Evolutionary conservation across 139 green algal genomes (phyloP), one percentile per base, ranked within the genome.

Genomic region (Chlorella sp.): DNA sequence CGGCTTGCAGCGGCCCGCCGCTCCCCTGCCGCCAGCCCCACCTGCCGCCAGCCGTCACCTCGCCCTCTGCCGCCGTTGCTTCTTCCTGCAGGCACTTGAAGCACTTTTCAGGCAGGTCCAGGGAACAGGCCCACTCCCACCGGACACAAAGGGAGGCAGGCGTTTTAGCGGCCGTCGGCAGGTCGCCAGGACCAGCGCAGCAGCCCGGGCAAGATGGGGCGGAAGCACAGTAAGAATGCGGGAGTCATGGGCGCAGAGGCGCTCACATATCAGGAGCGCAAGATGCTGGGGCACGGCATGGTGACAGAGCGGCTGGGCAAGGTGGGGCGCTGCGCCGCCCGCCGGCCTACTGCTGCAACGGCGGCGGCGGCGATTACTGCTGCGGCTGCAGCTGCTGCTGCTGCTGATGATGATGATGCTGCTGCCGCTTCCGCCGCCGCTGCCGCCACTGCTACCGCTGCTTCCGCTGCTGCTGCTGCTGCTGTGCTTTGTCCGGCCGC

Each of bases 201-300:
- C 48, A 57, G 48, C 48, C 48, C 48, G 48, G 48, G 5, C 48
- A 57, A 57, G 9, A 97, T 96, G 93, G 95, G 95, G 26, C 88
- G 90, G 32, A 86, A 95, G 11, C 97, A 99, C 89, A 96, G 91
- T 87, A 99, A 99, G 80, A 99, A 99, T 97, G 97, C 97, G 22
- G 97, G 97, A 1, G 93, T 93, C 32, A 98, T 98, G 95, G 97
- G 97, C 57, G 90, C 87, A 0, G 97, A 99, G 88, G 92, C 89
- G 37, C 88, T 98, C 16, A 97, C 95, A 0, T 99, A 99, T 89
- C 86, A 93, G 42, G 97, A 99, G 89, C 90, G 90, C 0, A 93
- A 93, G n/a, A 94, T 93, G 0, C 90, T 99, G 36, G 97, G 97
- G 22, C 98, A 95, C 79, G 97, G 97, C 36, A 99, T 96, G 9